These are phyloP conservation scores for Globisporangium abappressorium DNA, from an alignment of 352 stramenopile species.

Conservation along the genomic window DNA sequence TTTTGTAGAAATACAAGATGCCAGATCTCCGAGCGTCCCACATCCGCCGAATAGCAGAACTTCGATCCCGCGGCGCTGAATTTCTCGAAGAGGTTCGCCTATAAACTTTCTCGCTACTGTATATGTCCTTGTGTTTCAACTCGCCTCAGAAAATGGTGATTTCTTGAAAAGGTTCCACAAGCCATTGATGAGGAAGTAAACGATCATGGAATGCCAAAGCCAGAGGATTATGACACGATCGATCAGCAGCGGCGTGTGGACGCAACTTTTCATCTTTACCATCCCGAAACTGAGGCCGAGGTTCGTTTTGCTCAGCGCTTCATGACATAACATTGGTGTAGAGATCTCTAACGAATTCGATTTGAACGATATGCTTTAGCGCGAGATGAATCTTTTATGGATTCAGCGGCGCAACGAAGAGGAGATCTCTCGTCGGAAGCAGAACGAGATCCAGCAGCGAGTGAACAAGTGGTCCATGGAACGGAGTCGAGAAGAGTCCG, in stretches of 20 bases:
- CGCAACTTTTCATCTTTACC: conserved; percentile 55
- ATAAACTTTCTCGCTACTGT: not conserved
- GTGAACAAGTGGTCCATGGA: conserved; percentile 59
- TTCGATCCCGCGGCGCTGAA: conserved; percentile 38
- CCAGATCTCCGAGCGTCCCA: conserved; percentile 61
- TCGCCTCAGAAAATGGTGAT: not conserved
- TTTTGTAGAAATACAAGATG: conserved; percentile 49
- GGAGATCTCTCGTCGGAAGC: conserved; percentile 35
- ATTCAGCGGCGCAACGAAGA: conserved; percentile 50
- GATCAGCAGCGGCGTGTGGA: conserved; percentile 32
- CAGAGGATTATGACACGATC: conserved; percentile 20
- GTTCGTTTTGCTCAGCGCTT: conserved; percentile 17
- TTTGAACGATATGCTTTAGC: conserved; percentile 19
- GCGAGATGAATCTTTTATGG: conserved; percentile 73
- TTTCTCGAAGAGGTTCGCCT: conserved; percentile 25
- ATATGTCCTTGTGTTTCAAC: not conserved
- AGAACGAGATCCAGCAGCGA: conserved; percentile 42
- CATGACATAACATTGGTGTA: not conserved
- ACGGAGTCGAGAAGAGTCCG: conserved; percentile 64
- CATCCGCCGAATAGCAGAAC: conserved; percentile 61
- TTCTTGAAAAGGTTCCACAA: conserved; percentile 6
- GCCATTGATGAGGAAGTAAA: not conserved
- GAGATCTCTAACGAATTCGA: not conserved
- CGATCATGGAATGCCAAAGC: conserved; percentile 8
- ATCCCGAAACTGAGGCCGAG: conserved; percentile 64